Percentiles rank a stretch among this genome's conserved stretches.
Evolutionary conservation across 805 yeast species (phyloP).

Genomic region (Blastobotrys terrestris): DNA sequence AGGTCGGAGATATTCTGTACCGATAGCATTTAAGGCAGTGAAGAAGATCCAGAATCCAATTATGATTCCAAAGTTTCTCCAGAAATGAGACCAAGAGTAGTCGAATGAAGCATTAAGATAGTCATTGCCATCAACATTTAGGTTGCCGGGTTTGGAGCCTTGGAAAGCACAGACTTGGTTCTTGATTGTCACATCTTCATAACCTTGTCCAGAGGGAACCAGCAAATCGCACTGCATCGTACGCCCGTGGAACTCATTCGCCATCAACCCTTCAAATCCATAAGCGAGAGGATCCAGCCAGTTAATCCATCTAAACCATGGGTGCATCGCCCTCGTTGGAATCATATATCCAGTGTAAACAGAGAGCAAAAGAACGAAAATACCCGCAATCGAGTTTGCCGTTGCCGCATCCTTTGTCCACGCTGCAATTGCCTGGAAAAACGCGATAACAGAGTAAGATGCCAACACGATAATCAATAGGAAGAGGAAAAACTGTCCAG

Average conservation of each 20-base stretch:
- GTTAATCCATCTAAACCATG: slow-evolving; percentile 67
- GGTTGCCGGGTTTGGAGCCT: slow-evolving; percentile 53
- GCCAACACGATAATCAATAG: slow-evolving; percentile 40
- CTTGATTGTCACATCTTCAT: slow-evolving; percentile 33
- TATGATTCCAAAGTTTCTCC: slow-evolving; percentile 76
- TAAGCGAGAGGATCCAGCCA: slow-evolving; percentile 53
- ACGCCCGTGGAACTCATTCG: slow-evolving; percentile 56
- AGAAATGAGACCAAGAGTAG: slow-evolving; percentile 53
- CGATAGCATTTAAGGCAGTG: slow-evolving; percentile 25
- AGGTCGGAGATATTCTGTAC: slow-evolving; percentile 31
- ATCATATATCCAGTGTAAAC: slow-evolving; percentile 61
- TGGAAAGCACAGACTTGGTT: slow-evolving; percentile 52
- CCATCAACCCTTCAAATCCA: slow-evolving; percentile 58
- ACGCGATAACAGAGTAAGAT: slow-evolving; percentile 42
- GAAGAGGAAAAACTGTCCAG: slow-evolving; percentile 51
- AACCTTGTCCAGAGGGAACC: slow-evolving; percentile 57
- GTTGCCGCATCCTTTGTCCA: slow-evolving; percentile 42
- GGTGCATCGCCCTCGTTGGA: slow-evolving; percentile 54
- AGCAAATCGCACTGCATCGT: slow-evolving; percentile 47
- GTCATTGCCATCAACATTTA: slow-evolving; percentile 50
- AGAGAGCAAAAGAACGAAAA: slow-evolving; percentile 43
- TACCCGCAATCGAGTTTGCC: slow-evolving; percentile 58
- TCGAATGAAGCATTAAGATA: slow-evolving; percentile 45
- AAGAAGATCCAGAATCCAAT: slow-evolving; percentile 45
- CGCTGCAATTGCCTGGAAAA: slow-evolving; percentile 52